Conservation (phyloP, 2,329 filamentous ascomycete genomes). For the Fonsecaea multimorphosa region DNA sequence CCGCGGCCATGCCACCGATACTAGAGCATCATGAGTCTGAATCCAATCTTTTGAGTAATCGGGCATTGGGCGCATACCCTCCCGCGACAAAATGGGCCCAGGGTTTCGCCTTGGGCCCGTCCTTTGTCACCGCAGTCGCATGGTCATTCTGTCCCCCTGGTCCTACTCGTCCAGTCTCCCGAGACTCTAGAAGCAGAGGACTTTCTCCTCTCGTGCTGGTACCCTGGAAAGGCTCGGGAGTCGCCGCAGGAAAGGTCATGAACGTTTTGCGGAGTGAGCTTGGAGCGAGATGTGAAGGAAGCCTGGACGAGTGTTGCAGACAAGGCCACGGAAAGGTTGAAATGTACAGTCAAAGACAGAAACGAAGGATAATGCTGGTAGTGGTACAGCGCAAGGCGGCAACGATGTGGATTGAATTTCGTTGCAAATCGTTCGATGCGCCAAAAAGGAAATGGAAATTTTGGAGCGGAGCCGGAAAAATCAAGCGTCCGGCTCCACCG, state of each 20-base stretch:
- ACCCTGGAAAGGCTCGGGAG: constrained; percentile 37
- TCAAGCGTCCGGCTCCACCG: background rate
- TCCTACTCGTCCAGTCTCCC: constrained; percentile 48
- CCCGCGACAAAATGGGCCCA: constrained; percentile 93
- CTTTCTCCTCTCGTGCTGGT: constrained; percentile 34
- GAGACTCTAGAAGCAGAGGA: constrained; percentile 39
- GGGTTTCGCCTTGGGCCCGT: constrained; percentile 67
- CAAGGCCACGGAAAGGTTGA: background rate
- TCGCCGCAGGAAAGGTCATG: constrained; percentile 38
- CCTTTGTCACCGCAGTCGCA: constrained; percentile 36
- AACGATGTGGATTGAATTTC: background rate
- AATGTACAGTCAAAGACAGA: constrained; percentile 13
- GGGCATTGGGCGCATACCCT: constrained; percentile 65
- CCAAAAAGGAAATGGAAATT: constrained; percentile 10
- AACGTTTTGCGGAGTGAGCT: constrained; percentile 24
- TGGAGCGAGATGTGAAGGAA: background rate
- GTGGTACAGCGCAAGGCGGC: background rate
- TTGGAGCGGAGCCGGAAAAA: constrained; percentile 13
- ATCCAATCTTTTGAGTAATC: constrained; percentile 22
- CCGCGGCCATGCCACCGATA: constrained; percentile 86
- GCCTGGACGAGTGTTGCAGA: constrained; percentile 4
- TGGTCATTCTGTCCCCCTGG: constrained; percentile 39
- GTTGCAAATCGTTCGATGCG: background rate
- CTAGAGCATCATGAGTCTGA: constrained; percentile 54
- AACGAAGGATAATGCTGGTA: constrained; percentile 2